These are phyloP conservation scores for Penicillium riverlandense DNA, from an alignment of 495 filamentous ascomycete genomes.

Conservation along the genomic window DNA sequence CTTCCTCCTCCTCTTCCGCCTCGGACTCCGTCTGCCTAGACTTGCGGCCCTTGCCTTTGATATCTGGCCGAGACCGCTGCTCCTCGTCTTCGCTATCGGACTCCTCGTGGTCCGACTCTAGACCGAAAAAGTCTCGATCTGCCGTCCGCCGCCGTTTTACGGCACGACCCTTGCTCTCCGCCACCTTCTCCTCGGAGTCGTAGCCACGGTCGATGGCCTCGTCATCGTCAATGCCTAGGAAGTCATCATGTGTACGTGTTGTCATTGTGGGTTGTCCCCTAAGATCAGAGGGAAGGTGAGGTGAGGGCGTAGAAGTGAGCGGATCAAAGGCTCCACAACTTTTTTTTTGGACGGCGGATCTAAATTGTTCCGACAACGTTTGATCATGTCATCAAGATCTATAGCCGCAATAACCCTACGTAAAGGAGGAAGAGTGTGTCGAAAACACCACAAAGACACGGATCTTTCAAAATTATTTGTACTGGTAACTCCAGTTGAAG, in stretches of 20 bases:
- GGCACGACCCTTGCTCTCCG: conserved; percentile 54
- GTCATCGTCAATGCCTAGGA: conserved; percentile 64
- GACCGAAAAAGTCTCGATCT: conserved; percentile 36
- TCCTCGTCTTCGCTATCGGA: conserved; percentile 17
- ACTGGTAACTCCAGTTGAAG: no score
- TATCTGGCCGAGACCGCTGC: conserved; percentile 1
- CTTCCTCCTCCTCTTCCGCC: conserved; percentile 10
- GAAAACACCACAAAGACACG: no score
- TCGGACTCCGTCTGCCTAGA: background rate
- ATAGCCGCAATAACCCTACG: no score
- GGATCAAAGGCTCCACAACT: no score
- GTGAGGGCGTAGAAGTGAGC: no score
- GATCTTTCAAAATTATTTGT: no score
- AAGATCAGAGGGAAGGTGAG: no score
- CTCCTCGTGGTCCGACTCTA: conserved; percentile 38
- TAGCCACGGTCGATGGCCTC: conserved; percentile 53
- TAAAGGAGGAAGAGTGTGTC: no score
- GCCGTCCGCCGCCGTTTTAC: conserved; percentile 55
- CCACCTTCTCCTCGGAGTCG: conserved; percentile 59
- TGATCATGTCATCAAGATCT: no score
- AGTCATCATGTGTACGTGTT: conserved; percentile 65
- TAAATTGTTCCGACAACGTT: no score
- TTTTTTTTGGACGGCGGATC: no score
- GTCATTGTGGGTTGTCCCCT: conserved; percentile 40
- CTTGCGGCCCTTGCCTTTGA: conserved; percentile 3